Conservation (phyloP, 108 stramenopile species). For the Fistulifera solaris region DNA sequence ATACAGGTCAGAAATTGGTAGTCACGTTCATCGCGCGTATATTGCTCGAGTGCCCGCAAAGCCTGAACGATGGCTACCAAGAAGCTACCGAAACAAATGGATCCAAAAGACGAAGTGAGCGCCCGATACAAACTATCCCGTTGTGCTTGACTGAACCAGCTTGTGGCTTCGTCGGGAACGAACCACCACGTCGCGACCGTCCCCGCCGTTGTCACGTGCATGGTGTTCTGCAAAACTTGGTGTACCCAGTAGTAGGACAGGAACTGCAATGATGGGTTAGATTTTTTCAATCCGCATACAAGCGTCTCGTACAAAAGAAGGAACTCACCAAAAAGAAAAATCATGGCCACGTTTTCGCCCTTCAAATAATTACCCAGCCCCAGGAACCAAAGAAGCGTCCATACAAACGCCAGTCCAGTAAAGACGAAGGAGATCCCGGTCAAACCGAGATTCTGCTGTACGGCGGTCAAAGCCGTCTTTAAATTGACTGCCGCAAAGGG, state of each 20-base stretch:
- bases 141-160: conserved; percentile 49
- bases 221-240: conserved; percentile 54
- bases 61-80: conserved; percentile 78
- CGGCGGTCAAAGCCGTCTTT: conserved; percentile 51
- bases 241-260: conserved; percentile 46
- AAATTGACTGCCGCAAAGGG: conserved; percentile 74
- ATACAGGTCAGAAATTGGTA: conserved; percentile 47
- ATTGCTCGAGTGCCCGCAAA: conserved; percentile 40
- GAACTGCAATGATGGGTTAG: conserved; percentile 12
- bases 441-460: conserved; percentile 50
- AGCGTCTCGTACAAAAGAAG: no score
- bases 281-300: no score
- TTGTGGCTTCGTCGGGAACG: conserved; percentile 48
- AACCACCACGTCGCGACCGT: conserved; percentile 78
- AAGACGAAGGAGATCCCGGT: conserved; percentile 37
- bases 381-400: conserved; percentile 50
- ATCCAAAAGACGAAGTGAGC: conserved; percentile 53
- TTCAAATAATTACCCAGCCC: conserved; percentile 30
- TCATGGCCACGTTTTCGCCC: conserved; percentile 12
- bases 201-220: conserved; percentile 73
- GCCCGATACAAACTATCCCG: conserved; percentile 44
- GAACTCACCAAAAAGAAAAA: conserved; percentile 12
- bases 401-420: conserved; percentile 39
- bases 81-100: conserved; percentile 83
- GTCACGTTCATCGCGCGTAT: conserved; percentile 40